Evolutionary conservation across 2,329 filamentous ascomycete species (phyloP).

Genomic region (Aureobasidium sp.): DNA sequence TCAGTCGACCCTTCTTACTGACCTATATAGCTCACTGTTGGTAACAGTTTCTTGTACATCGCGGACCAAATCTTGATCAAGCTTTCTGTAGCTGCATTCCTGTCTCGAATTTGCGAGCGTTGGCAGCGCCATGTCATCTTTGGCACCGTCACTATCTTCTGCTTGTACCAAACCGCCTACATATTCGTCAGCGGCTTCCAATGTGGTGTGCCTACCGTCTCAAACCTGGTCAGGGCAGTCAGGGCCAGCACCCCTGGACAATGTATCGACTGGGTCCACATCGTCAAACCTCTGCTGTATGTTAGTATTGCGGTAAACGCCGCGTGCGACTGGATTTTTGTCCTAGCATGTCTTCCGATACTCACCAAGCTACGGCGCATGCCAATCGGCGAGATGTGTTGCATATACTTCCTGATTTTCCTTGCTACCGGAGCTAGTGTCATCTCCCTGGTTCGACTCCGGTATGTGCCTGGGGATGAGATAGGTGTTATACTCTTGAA

Average conservation of each 20-base stretch:
- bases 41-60: slow-evolving; percentile 2
- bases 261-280: slow-evolving; percentile 6
- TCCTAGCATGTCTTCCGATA: slow-evolving; percentile 4
- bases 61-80: slow-evolving; percentile 12
- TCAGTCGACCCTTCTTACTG: neutral
- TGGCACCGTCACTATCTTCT: neutral
- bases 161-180: neutral
- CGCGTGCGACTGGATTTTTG: slow-evolving; percentile 11
- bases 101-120: slow-evolving; percentile 7
- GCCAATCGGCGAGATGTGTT: neutral
- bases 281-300: slow-evolving; percentile 8
- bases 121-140: slow-evolving; percentile 11
- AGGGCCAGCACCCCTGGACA: neutral
- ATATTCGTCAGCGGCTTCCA: slow-evolving; percentile 9
- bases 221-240: neutral
- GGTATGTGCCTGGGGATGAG: neutral
- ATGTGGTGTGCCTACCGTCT: slow-evolving; percentile 10
- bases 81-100: slow-evolving; percentile 10
- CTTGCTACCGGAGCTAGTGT: slow-evolving; percentile 10
- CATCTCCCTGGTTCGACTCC: slow-evolving; percentile 10
- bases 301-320: slow-evolving; percentile 5
- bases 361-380: slow-evolving; percentile 6
- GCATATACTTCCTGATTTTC: slow-evolving; percentile 11
- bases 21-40: neutral
- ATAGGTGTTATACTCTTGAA: slow-evolving; percentile 1